A percentile compares a stretch with the other conserved stretches of the same genome.
phyloP scores from a whole-genome alignment of 495 filamentous ascomycete species.

The Neurospora cerealis region DNA sequence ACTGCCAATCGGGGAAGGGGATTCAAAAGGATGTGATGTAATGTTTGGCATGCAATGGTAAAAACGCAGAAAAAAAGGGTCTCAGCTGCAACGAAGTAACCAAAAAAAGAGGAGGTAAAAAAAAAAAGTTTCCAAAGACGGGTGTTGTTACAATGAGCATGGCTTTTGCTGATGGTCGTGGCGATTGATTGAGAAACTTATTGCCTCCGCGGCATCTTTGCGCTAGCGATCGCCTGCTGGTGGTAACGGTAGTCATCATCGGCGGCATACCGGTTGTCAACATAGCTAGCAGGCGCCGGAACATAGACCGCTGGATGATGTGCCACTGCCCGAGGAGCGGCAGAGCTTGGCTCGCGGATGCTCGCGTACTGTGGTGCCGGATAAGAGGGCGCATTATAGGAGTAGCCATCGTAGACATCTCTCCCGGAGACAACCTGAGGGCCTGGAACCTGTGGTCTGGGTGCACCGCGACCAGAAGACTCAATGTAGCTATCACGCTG shows the following conservation, averaged over 20 bases:
- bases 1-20: not conserved
- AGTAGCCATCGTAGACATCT: constrained; percentile 5
- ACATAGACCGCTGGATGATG: constrained; percentile 20
- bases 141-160: not conserved
- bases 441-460: constrained; percentile 10
- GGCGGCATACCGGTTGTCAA: constrained; percentile 3
- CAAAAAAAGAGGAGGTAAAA: not conserved
- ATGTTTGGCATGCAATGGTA: not conserved
- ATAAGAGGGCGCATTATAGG: constrained; percentile 9
- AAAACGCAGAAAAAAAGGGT: constrained; percentile 1
- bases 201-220: not conserved
- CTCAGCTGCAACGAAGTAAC: not conserved
- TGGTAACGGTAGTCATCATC: constrained; percentile 15
- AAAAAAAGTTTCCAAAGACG: not conserved
- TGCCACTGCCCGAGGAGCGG: constrained; percentile 4
- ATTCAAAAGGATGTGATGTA: not conserved
- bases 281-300: not conserved
- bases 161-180: not conserved
- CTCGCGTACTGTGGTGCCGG: constrained; percentile 9
- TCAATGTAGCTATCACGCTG: constrained; percentile 28
- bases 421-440: constrained; percentile 5
- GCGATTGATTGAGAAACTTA: not conserved
- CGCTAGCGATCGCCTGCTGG: not conserved
- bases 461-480: constrained; percentile 20
- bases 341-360: constrained; percentile 10